phyloP scores from a whole-genome alignment of 495 filamentous ascomycete genomes.

The Xylaria cubensis region DNA sequence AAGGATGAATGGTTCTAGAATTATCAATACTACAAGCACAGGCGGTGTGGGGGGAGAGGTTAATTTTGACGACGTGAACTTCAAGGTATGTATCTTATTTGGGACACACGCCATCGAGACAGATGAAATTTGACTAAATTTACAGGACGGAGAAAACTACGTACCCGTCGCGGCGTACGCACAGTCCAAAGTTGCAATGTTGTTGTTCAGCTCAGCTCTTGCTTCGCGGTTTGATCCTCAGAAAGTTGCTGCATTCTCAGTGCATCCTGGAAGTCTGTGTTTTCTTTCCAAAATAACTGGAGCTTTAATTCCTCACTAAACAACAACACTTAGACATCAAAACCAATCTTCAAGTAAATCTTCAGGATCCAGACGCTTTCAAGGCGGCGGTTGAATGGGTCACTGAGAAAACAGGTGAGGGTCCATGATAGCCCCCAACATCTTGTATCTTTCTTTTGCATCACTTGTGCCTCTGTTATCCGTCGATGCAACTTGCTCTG shows the following conservation, averaged over 20 bases:
- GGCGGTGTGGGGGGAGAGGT: background rate
- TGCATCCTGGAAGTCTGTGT: background rate
- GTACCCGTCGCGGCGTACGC: background rate
- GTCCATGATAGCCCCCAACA: background rate
- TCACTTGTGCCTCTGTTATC: background rate
- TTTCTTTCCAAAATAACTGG: background rate
- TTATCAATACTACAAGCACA: slow-evolving; percentile 1
- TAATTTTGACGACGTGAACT: background rate
- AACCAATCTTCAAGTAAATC: background rate
- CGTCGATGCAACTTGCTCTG: background rate
- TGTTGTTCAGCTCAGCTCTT: slow-evolving; percentile 1
- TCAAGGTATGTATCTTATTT: background rate
- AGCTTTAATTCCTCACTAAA: background rate
- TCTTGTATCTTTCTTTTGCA: background rate
- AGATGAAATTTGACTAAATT: background rate
- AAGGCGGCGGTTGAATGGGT: slow-evolving; percentile 4
- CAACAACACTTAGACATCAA: background rate
- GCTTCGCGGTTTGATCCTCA: background rate
- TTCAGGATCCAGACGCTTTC: background rate
- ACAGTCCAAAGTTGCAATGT: background rate
- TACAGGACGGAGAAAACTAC: background rate
- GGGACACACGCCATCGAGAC: background rate
- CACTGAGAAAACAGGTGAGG: background rate
- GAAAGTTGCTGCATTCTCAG: background rate
- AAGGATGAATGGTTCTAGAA: background rate